A percentile compares a stretch with the other conserved stretches of the same genome.
These are phyloP conservation scores for Trametes polyzona DNA, from an alignment of 1,284 basidiomycete species.

Conservation along the genomic window DNA sequence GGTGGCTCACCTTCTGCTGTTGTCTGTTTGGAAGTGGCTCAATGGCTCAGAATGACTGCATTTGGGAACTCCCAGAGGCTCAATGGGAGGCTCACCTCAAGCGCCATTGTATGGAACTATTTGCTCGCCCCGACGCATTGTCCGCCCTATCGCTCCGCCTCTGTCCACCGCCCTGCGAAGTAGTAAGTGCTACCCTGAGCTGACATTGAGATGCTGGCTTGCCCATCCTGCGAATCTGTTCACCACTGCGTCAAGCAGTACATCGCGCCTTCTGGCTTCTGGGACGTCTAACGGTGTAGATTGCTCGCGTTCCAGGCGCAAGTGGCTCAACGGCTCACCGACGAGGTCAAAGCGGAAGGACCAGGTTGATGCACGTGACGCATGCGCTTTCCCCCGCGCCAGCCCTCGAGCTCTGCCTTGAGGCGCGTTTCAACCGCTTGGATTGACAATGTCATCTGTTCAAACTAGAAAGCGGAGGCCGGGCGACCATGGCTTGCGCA, in stretches of 20 bases:
- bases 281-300: neutral
- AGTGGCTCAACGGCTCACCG: constrained; percentile 1
- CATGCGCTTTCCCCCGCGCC: neutral
- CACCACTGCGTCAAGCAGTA: no score
- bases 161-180: neutral
- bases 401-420: no score
- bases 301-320: neutral
- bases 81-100: constrained; percentile 2
- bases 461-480: no score
- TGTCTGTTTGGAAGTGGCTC: constrained; percentile 15
- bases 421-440: no score
- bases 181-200: no score
- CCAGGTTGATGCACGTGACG: neutral
- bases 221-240: no score
- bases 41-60: constrained; percentile 8
- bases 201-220: no score
- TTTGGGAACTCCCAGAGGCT: neutral
- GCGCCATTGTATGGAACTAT: constrained; percentile 8
- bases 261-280: no score
- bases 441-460: no score
- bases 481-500: no score
- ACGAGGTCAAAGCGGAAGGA: neutral
- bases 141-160: neutral
- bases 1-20: constrained; percentile 15
- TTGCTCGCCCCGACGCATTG: neutral